A percentile compares a stretch with the other conserved stretches of the same genome.
Conservation (phyloP, 139 green algal species). For the Volvox reticuliferus region DNA sequence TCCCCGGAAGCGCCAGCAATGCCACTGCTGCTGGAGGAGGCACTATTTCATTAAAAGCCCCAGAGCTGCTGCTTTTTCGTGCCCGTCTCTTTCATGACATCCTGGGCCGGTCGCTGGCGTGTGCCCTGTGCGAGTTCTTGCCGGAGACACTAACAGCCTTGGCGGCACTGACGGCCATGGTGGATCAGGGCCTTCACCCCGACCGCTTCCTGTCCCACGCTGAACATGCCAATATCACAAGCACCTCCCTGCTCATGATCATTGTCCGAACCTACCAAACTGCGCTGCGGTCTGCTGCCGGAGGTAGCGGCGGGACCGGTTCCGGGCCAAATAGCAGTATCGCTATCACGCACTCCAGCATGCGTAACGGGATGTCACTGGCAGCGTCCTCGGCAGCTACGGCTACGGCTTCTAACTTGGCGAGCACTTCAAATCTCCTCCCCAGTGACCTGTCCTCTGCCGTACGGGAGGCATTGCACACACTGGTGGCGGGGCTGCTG, state of each 20-base stretch:
- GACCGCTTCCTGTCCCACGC: conserved; percentile 25
- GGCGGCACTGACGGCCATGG: conserved; percentile 6
- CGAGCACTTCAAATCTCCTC: not conserved
- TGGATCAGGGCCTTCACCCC: conserved; percentile 11
- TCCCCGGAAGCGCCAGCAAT: not conserved
- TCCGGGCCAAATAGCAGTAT: too few species aligned
- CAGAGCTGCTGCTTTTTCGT: conserved; percentile 38
- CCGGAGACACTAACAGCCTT: not conserved
- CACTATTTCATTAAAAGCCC: not conserved
- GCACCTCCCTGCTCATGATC: conserved; percentile 36
- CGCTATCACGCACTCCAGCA: not conserved
- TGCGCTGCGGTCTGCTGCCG: not conserved
- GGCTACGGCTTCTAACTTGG: not conserved
- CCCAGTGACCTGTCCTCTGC: not conserved
- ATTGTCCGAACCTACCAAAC: not conserved
- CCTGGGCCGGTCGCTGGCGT: conserved; percentile 3
- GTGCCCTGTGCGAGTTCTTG: not conserved
- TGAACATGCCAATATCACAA: conserved; percentile 19
- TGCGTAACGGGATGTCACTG: not conserved
- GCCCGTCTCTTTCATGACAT: conserved; percentile 29
- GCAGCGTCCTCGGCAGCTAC: not conserved
- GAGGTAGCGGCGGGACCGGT: not conserved
- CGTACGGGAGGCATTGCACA: not conserved
- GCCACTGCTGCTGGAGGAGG: not conserved
- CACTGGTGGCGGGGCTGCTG: conserved; percentile 22